These are phyloP conservation scores for Debaryomyces fabryi DNA, from an alignment of 1,139 yeast species.

Conservation along the genomic window DNA sequence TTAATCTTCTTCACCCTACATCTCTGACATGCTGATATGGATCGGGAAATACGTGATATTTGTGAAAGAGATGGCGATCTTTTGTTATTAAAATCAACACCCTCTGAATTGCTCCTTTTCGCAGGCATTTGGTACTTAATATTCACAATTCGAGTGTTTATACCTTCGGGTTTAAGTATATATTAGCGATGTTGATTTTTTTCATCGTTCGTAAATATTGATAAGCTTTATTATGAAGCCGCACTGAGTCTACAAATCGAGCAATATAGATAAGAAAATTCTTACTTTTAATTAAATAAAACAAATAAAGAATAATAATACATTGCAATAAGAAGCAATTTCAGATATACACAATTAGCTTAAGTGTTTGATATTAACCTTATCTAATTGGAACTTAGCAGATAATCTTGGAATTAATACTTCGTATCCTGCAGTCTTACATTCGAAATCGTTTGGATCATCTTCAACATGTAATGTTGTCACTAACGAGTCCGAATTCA, in stretches of 20 bases:
- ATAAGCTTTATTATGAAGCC: not conserved
- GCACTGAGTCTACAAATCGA: not conserved
- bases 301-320: slow-evolving; percentile 3
- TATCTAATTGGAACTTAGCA: slow-evolving; percentile 36
- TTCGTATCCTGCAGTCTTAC: slow-evolving; percentile 67
- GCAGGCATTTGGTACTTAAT: slow-evolving; percentile 7
- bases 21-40: slow-evolving; percentile 81
- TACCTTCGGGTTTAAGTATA: not conserved
- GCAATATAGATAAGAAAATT: not conserved
- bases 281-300: not conserved
- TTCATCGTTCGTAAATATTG: slow-evolving; percentile 1
- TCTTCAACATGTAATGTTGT: slow-evolving; percentile 75
- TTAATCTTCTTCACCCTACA: slow-evolving; percentile 78
- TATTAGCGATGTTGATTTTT: not conserved
- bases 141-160: slow-evolving; percentile 7
- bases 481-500: slow-evolving; percentile 59
- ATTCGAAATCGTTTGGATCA: slow-evolving; percentile 51
- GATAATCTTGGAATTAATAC: slow-evolving; percentile 66
- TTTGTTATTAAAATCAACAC: slow-evolving; percentile 6
- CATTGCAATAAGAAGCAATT: not conserved
- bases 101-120: slow-evolving; percentile 6
- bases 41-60: slow-evolving; percentile 42
- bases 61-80: slow-evolving; percentile 5
- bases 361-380: slow-evolving; percentile 40
- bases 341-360: not conserved